phyloP scores from a whole-genome alignment of 2,329 filamentous ascomycete genomes.

The Macrophomina phaseolina region DNA sequence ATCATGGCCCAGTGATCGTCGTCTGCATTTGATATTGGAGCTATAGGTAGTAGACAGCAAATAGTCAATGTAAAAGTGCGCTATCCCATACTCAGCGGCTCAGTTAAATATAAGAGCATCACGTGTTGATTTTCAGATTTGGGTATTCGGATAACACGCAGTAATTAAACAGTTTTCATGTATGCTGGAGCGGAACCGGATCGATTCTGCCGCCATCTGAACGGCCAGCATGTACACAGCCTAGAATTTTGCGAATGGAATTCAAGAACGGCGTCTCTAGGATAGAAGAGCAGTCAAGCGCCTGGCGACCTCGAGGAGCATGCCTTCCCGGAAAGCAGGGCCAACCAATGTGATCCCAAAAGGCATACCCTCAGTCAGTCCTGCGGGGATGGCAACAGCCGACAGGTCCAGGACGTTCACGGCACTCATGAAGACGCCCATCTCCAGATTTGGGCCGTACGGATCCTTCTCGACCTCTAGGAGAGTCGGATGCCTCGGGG shows the following conservation, averaged over 20 bases:
- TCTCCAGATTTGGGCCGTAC: not conserved
- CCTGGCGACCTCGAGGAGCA: not conserved
- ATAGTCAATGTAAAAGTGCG: too few species aligned
- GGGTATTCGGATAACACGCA: too few species aligned
- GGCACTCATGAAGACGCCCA: not conserved
- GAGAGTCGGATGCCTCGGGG: not conserved
- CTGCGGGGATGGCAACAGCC: conserved; percentile 2
- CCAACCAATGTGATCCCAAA: conserved; percentile 1
- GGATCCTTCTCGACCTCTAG: conserved; percentile 1
- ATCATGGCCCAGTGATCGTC: too few species aligned
- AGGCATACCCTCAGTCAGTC: not conserved
- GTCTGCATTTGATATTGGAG: too few species aligned
- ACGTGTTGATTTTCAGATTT: too few species aligned
- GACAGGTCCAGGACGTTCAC: conserved; percentile 2
- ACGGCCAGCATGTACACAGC: too few species aligned
- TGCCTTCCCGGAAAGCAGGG: not conserved
- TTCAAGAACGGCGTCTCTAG: not conserved
- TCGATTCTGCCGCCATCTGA: too few species aligned
- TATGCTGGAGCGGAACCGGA: too few species aligned
- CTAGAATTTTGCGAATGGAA: not conserved
- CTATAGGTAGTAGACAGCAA: too few species aligned
- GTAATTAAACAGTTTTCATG: too few species aligned
- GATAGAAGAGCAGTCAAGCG: not conserved
- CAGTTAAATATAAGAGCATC: too few species aligned
- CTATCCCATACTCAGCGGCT: too few species aligned